A percentile compares a stretch with the other conserved stretches of the same genome.
Conservation (phyloP, 2,329 filamentous ascomycete genomes). For the Fusarium goolgardi region DNA sequence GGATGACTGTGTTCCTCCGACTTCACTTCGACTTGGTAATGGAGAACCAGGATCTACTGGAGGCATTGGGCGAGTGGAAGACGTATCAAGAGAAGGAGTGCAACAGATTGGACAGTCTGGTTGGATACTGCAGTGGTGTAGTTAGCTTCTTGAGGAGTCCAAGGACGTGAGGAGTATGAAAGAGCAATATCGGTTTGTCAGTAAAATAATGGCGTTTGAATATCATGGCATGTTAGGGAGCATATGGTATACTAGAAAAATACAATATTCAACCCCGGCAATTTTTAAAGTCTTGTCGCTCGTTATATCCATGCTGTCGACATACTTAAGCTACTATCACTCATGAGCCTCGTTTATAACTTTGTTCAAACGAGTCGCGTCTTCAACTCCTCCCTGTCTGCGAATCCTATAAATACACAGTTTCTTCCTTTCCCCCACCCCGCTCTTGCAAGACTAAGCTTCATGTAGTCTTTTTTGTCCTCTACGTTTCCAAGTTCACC, state of each 20-base stretch:
- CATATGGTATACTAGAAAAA: conserved; percentile 21
- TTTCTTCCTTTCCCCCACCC: not conserved
- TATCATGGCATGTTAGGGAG: conserved; percentile 24
- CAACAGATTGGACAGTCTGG: conserved; percentile 76
- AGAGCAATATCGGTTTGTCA: conserved; percentile 1
- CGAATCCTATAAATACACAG: conserved; percentile 28
- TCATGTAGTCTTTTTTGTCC: conserved; percentile 3
- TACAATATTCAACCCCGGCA: conserved; percentile 19
- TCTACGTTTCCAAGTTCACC: conserved; percentile 25
- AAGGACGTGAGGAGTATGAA: conserved; percentile 55
- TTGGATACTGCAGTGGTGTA: conserved; percentile 89
- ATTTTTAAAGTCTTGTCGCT: not conserved
- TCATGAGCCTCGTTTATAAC: conserved; percentile 28
- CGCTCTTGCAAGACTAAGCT: conserved; percentile 21
- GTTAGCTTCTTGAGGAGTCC: conserved; percentile 81
- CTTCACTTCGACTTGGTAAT: conserved; percentile 74
- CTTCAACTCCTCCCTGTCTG: conserved; percentile 32
- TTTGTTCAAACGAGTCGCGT: conserved; percentile 15
- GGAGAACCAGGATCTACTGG: conserved; percentile 65
- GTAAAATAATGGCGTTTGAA: conserved; percentile 23
- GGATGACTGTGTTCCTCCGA: conserved; percentile 94
- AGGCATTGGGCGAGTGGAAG: conserved; percentile 76
- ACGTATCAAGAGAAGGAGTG: conserved; percentile 77
- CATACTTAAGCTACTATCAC: conserved; percentile 21
- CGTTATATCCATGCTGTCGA: conserved; percentile 26